Conservation (phyloP, 2,329 filamentous ascomycete species). For the Sarocladium strictum region DNA sequence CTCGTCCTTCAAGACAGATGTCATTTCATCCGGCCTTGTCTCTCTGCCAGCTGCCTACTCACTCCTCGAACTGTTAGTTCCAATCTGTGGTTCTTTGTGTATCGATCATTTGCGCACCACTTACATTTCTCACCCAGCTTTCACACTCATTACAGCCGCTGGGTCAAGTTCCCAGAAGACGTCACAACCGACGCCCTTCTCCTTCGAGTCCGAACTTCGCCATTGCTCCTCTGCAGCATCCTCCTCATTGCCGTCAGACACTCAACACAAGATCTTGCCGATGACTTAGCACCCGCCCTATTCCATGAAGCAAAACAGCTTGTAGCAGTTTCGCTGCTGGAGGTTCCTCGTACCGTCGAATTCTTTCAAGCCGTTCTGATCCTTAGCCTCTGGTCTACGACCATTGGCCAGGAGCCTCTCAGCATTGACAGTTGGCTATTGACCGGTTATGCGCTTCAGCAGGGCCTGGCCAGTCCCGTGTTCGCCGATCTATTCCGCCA, state of each 20-base stretch:
- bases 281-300: conserved; percentile 16
- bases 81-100: neutral
- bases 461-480: conserved; percentile 17
- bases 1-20: conserved; percentile 11
- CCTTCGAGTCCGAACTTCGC: conserved; percentile 10
- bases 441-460: conserved; percentile 20
- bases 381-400: conserved; percentile 22
- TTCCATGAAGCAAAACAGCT: conserved; percentile 20
- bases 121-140: conserved; percentile 20
- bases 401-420: conserved; percentile 19
- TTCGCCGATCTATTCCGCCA: conserved; percentile 13
- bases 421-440: conserved; percentile 23
- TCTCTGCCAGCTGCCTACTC: conserved; percentile 14
- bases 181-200: conserved; percentile 13
- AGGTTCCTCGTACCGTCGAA: conserved; percentile 15
- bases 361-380: conserved; percentile 21
- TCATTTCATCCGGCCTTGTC: conserved; percentile 18
- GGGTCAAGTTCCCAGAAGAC: conserved; percentile 19
- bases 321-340: conserved; percentile 13
- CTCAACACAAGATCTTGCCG: conserved; percentile 17
- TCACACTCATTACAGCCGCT: conserved; percentile 20
- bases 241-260: conserved; percentile 21
- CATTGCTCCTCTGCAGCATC: conserved; percentile 19
- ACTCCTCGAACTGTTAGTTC: conserved; percentile 17
- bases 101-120: conserved; percentile 1